Conservation (phyloP, 2,329 filamentous ascomycete genomes). For the Acrocalymma vagum region DNA sequence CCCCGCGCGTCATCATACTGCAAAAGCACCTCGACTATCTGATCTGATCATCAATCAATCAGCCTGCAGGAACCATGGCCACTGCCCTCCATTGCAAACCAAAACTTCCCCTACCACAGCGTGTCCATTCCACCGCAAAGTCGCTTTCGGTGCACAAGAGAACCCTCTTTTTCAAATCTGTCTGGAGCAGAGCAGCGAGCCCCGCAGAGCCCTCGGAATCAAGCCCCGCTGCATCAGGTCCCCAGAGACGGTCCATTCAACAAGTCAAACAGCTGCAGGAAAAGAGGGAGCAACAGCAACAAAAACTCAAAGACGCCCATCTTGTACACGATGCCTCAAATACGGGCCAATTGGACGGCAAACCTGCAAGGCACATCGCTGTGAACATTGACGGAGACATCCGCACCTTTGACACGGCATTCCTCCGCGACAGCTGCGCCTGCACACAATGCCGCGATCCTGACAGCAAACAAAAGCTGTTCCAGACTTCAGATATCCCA, state of each 20-base stretch:
- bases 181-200: constrained; percentile 25
- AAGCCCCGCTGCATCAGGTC: constrained; percentile 29
- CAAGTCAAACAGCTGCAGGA: constrained; percentile 21
- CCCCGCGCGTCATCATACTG: too few species aligned
- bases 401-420: constrained; percentile 42
- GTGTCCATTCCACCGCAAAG: constrained; percentile 4
- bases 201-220: constrained; percentile 24
- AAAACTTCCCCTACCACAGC: too few species aligned
- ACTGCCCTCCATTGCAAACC: too few species aligned
- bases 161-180: constrained; percentile 25
- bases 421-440: constrained; percentile 66
- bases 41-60: too few species aligned
- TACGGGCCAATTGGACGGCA: constrained; percentile 27
- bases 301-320: constrained; percentile 14
- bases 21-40: constrained; percentile 15
- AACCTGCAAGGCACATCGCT: constrained; percentile 35
- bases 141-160: neutral
- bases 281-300: constrained; percentile 15
- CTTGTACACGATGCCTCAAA: constrained; percentile 25
- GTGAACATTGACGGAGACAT: constrained; percentile 42
- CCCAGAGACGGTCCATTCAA: constrained; percentile 25
- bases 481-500: constrained; percentile 72
- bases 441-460: constrained; percentile 67
- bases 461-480: constrained; percentile 69
- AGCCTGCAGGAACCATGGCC: too few species aligned